Conservation (phyloP, 2,329 filamentous ascomycete species). For the Pestalotiopsis fici region DNA sequence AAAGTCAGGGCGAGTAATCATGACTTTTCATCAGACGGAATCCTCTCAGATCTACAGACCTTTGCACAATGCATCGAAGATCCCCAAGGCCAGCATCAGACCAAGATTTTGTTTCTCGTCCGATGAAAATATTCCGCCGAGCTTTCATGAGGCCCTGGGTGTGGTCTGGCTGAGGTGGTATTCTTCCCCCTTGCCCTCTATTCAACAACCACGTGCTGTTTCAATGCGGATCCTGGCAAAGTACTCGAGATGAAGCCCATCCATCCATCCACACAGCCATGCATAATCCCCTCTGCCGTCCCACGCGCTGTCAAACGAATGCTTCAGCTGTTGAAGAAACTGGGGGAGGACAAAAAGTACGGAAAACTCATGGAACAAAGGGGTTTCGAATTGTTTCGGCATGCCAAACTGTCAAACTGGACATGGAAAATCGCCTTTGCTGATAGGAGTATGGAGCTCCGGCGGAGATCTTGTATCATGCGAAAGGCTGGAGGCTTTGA, state of each 20-base stretch:
- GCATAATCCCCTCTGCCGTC: not conserved
- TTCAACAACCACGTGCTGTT: constrained; percentile 1
- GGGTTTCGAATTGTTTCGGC: not conserved
- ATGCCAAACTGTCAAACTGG: not conserved
- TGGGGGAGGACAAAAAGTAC: not conserved
- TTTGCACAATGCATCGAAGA: not conserved
- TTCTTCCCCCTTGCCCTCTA: not conserved
- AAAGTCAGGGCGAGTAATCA: not conserved
- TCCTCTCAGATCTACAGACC: not conserved
- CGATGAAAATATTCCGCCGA: not conserved
- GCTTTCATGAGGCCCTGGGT: not conserved
- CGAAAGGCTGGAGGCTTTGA: not conserved
- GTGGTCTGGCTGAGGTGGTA: not conserved
- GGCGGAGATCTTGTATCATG: not conserved
- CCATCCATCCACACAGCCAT: not conserved
- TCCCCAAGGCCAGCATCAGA: not conserved
- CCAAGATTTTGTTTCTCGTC: not conserved
- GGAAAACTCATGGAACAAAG: not conserved
- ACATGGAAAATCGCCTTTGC: not conserved
- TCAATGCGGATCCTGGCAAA: constrained; percentile 3
- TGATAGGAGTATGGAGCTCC: not conserved
- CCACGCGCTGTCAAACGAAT: not conserved
- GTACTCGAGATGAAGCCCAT: not conserved
- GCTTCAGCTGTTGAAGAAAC: not conserved
- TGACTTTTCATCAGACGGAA: not conserved